Base-by-base conservation (phyloP, 306 rosid species). In the Citrullus amarus region DNA sequence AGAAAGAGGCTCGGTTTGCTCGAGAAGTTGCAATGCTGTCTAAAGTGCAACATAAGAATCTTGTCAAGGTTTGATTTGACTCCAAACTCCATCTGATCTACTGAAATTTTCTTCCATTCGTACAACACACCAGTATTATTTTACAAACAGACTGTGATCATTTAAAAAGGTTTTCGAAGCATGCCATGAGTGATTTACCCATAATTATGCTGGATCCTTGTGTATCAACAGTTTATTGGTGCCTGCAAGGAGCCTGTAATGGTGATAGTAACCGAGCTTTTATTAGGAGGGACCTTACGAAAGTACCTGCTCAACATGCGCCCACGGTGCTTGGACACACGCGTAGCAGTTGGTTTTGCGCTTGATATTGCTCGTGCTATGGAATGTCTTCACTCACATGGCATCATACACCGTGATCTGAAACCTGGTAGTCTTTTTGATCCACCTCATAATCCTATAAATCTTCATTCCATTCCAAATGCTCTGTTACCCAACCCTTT, bases 351-450 rank as follows among this genome's bases (percentile, higher is more conserved):
- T 83, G 96, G 92, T 81, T 94, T 88, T 80, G 90, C 97, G 2
- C 93, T 94, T 28, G 98, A 92, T 79, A 87, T 94, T 85, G 91
- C 95, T 48, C 97, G 97, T 76, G 96, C 96, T n/a, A 90, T 92
- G 93, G 98, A 94, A 82, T 94, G 98, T 81, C 85, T 94, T 74
- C 97, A 92, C 84, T 89, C 93, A 76, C 98, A 92, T 81, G 98
- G 98, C 80, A 92, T 94, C 87, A 94, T 94, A 53, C 98, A 94
- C 84, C 96, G 97, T 55, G 98, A 94, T 83, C 86, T 94, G 80
- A 94, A 94, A 80, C 98, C 98, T 28, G 97, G 98, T 90, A 94
- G 81, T 79, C 73, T 75, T 77, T 78, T 80, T 80, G 28, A 77
- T 53, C 71, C 73, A n/a, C 69, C 43, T 82, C 62, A 22, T 55